Conservation (phyloP, 1,284 basidiomycete species). For the Ceratobasidium theobromae region DNA sequence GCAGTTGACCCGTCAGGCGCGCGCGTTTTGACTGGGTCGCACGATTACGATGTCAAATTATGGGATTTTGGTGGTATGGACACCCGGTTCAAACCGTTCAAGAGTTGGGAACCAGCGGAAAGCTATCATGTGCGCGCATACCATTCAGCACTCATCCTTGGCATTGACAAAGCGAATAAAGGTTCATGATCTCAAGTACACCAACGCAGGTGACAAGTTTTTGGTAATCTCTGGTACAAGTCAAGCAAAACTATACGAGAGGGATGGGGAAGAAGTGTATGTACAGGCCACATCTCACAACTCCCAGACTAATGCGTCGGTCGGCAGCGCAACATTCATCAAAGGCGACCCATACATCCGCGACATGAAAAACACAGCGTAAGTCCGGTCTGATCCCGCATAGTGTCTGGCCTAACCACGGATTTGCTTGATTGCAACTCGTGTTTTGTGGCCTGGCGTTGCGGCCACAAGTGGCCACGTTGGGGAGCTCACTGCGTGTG, state of each 20-base stretch:
- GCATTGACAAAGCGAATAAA: conserved; percentile 42
- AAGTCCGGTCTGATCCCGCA: conserved; percentile 42
- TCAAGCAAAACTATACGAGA: conserved; percentile 85
- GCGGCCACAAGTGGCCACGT: conserved; percentile 93
- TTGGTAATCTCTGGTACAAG: conserved; percentile 85
- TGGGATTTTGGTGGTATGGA: conserved; percentile 99
- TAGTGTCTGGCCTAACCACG: not conserved
- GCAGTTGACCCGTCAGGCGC: conserved; percentile 92
- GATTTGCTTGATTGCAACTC: not conserved
- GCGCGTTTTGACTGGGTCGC: conserved; percentile 84
- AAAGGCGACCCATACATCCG: conserved; percentile 98
- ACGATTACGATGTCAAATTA: conserved; percentile 96
- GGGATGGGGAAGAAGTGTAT: conserved; percentile 87
- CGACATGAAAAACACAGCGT: conserved; percentile 97
- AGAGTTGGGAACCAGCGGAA: conserved; percentile 90
- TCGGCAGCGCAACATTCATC: conserved; percentile 73
- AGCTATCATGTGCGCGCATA: conserved; percentile 78
- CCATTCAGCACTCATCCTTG: not conserved
- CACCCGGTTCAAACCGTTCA: conserved; percentile 79
- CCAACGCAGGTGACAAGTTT: conserved; percentile 81
- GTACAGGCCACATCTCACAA: conserved; percentile 43
- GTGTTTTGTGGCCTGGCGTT: too few species aligned
- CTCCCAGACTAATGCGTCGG: conserved; percentile 6
- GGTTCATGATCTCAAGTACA: conserved; percentile 89
- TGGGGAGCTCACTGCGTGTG: conserved; percentile 83